Evolutionary conservation across 352 stramenopile genomes (phyloP), one percentile per base, ranked within the genome.

Genomic region (Pythium periplocum): DNA sequence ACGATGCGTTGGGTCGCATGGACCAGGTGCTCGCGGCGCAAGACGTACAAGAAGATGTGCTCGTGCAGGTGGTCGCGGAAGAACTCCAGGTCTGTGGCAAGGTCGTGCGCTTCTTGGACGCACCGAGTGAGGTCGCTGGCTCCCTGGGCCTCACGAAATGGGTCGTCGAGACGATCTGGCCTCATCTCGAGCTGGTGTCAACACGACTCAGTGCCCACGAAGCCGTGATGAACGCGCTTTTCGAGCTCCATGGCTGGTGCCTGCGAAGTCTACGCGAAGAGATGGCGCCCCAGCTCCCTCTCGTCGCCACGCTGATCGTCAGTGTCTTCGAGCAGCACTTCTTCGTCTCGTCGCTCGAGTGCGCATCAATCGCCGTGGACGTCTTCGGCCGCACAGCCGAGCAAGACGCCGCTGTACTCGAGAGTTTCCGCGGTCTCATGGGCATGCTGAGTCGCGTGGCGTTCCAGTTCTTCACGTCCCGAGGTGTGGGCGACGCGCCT

Each of bases 71-170:
- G 31, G 71, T 84, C 4, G 69, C 61, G 51, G 78, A 78, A 30
- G 79, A 90, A 43, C 71, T 90, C n/a, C 71, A 76, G 60, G 75
- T 87, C 35, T 62, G 83, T 36, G 70, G 79, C 59, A 90, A 86
- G 51, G 48, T 73, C 30, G 71, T 87, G 32, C 76, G 79, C 4
- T 90, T 87, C 45, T 48, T 90, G 33, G 79, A 90, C 54, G 75
- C 76, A 5, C 74, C 76, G 4, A 54, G 62, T 26, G 75, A 85
- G 30, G 59, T 71, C 26, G 76, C 73, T 9, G 79, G 77, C 33
- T 75, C 73, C 2, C 71, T 71, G 12, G 59, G 38, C 31, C 59
- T 86, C 36, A 87, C 75, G 2, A 57, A 57, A 43, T 83, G 68
- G 56, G 64, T 63, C 34, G 71, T 83, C 33, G 57, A 82, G 45